Conservation (phyloP, 148 eudicot genomes). For the Nepenthes gracilis region DNA sequence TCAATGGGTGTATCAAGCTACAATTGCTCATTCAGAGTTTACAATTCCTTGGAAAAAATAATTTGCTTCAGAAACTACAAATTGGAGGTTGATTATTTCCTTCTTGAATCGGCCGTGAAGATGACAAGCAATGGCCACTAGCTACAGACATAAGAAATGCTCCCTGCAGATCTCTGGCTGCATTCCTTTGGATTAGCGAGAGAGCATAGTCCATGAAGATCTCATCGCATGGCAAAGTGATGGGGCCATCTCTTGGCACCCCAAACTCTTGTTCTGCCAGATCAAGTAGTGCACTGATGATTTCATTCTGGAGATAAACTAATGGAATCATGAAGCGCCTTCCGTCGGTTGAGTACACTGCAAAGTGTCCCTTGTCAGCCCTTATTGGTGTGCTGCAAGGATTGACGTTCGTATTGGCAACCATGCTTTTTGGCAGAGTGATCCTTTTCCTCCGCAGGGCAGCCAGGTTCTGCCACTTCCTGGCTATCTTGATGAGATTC, state of each 20-base stretch:
- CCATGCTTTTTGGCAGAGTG: constrained; percentile 1
- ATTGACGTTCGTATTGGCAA: too few relatives aligned
- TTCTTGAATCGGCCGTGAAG: not conserved
- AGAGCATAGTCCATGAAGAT: not conserved
- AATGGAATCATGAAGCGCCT: constrained; percentile 10
- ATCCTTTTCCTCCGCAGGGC: constrained; percentile 19
- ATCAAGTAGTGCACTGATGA: not conserved
- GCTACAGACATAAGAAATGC: not conserved
- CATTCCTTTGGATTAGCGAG: not conserved
- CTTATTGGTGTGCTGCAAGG: not conserved
- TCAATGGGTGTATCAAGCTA: too few relatives aligned
- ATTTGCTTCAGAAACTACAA: too few relatives aligned
- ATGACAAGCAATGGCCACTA: not conserved
- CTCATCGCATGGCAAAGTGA: constrained; percentile 1
- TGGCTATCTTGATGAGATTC: constrained; percentile 25
- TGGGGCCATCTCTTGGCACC: not conserved
- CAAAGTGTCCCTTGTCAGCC: constrained; percentile 17
- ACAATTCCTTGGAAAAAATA: too few relatives aligned
- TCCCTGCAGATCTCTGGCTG: not conserved
- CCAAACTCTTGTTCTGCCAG: constrained; percentile 6
- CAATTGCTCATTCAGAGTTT: too few relatives aligned
- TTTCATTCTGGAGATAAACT: not conserved
- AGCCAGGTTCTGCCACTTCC: constrained; percentile 28
- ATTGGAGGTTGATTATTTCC: not conserved
- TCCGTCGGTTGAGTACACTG: constrained; percentile 6